phyloP scores from a whole-genome alignment of 1,139 yeast species.

The Schwanniomyces etchellsii region DNA sequence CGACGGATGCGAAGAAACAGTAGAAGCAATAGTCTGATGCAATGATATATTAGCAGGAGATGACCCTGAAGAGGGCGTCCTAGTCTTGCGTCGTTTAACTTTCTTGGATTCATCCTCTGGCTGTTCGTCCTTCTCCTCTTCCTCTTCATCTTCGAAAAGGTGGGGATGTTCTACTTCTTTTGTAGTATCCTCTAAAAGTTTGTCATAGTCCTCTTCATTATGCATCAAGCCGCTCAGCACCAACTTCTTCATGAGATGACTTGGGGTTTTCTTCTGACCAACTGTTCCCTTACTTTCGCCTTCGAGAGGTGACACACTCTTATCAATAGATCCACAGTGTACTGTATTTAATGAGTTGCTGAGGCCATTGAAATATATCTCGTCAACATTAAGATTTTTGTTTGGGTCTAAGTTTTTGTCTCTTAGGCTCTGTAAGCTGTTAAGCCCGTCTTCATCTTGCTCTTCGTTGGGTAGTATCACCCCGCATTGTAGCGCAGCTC shows the following conservation, averaged over 20 bases:
- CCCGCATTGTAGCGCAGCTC: constrained; percentile 71
- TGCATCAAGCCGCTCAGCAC: constrained; percentile 20
- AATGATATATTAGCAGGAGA: neutral
- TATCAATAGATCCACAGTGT: constrained; percentile 5
- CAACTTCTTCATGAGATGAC: constrained; percentile 25
- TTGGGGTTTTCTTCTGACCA: constrained; percentile 9
- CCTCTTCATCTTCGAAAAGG: constrained; percentile 24
- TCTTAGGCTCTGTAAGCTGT: constrained; percentile 37
- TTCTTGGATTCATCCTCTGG: constrained; percentile 3
- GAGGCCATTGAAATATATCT: constrained; percentile 33
- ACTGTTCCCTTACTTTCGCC: constrained; percentile 3
- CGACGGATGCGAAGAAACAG: too few species aligned
- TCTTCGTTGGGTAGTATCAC: constrained; percentile 49
- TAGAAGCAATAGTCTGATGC: too few species aligned
- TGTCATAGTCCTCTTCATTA: constrained; percentile 20
- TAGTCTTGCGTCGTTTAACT: neutral
- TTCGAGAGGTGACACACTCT: constrained; percentile 6
- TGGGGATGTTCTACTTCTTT: constrained; percentile 21
- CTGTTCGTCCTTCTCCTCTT: constrained; percentile 4
- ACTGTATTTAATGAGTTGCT: constrained; percentile 14
- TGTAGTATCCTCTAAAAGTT: constrained; percentile 19
- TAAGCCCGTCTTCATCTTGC: constrained; percentile 55
- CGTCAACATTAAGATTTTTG: constrained; percentile 33
- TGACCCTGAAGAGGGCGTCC: neutral
- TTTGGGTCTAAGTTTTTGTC: constrained; percentile 36